A percentile compares a stretch with the other conserved stretches of the same genome.
Evolutionary conservation across 441 rosid species (phyloP).

Genomic region (Adansonia gregorii): DNA sequence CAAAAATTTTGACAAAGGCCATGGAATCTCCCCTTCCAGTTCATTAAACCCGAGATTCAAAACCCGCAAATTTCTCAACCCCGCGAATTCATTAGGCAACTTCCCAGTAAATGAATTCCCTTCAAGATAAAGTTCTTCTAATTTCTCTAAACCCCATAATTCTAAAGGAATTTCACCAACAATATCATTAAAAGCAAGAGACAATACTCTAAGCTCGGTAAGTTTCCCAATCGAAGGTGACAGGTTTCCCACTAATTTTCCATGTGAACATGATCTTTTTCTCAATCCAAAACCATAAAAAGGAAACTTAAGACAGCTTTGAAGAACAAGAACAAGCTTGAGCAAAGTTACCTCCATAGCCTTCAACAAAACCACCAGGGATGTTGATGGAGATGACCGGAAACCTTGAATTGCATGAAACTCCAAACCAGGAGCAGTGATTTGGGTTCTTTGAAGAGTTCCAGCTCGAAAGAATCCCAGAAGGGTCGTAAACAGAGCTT

Average conservation of each 20-base stretch:
- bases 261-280: slow-evolving; percentile 39
- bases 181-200: slow-evolving; percentile 56
- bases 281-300: slow-evolving; percentile 54
- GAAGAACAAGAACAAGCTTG: slow-evolving; percentile 38
- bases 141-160: slow-evolving; percentile 58
- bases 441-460: slow-evolving; percentile 27
- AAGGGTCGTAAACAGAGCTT: slow-evolving; percentile 20
- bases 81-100: slow-evolving; percentile 49
- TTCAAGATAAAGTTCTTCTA: slow-evolving; percentile 68
- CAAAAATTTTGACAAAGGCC: slow-evolving; percentile 33
- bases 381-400: slow-evolving; percentile 57
- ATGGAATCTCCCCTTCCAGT: slow-evolving; percentile 50
- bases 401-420: slow-evolving; percentile 48
- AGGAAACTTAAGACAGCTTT: slow-evolving; percentile 51
- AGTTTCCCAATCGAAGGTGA: slow-evolving; percentile 49
- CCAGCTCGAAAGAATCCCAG: slow-evolving; percentile 47
- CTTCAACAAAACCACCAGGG: slow-evolving; percentile 44
- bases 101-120: slow-evolving; percentile 50
- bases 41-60: slow-evolving; percentile 61
- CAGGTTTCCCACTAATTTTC: slow-evolving; percentile 53
- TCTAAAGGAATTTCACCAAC: slow-evolving; percentile 53
- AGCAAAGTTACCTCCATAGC: slow-evolving; percentile 32
- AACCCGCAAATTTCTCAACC: slow-evolving; percentile 48
- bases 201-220: slow-evolving; percentile 53
- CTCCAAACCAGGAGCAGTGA: slow-evolving; percentile 58